Conservation (phyloP, 2,329 filamentous ascomycete species). For the Beauveria rudraprayagi region DNA sequence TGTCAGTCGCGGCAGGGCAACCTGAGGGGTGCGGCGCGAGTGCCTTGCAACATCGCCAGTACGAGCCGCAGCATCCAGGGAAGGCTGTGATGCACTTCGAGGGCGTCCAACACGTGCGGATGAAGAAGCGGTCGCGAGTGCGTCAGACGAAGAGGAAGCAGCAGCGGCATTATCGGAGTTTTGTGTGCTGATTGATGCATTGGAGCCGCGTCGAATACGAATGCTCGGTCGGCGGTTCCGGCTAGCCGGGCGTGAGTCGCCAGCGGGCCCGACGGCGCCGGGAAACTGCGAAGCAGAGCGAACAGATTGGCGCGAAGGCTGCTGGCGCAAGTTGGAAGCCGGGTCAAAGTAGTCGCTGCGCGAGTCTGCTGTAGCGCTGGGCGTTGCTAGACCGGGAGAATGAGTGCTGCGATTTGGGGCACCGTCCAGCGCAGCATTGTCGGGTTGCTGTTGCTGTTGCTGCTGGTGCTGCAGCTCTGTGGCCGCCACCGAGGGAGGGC, state of each 20-base stretch:
- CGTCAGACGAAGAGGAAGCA: not conserved
- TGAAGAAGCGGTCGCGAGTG: not conserved
- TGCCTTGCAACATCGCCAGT: slow-evolving; percentile 19
- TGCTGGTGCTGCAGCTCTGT: not conserved
- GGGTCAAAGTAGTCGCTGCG: not conserved
- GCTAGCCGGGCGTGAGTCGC: not conserved
- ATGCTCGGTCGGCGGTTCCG: slow-evolving; percentile 11
- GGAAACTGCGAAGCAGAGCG: not conserved
- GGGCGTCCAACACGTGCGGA: slow-evolving; percentile 22
- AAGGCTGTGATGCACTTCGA: slow-evolving; percentile 30
- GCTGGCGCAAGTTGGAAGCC: not conserved
- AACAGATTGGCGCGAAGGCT: slow-evolving; percentile 5
- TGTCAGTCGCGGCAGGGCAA: slow-evolving; percentile 30
- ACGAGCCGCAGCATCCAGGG: slow-evolving; percentile 16
- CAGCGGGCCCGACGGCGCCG: not conserved
- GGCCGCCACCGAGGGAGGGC: not conserved
- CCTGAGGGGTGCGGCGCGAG: slow-evolving; percentile 24
- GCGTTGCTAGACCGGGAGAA: not conserved
- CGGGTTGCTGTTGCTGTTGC: not conserved
- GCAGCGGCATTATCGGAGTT: not conserved
- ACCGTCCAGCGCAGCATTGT: not conserved
- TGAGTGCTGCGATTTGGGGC: not conserved
- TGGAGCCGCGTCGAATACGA: slow-evolving; percentile 11
- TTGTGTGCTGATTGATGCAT: not conserved
- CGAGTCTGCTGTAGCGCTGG: not conserved